Evolutionary conservation across 2,329 filamentous ascomycete species (phyloP), one percentile per base, ranked within the genome.

Genomic region (Hypoxylon sp.): DNA sequence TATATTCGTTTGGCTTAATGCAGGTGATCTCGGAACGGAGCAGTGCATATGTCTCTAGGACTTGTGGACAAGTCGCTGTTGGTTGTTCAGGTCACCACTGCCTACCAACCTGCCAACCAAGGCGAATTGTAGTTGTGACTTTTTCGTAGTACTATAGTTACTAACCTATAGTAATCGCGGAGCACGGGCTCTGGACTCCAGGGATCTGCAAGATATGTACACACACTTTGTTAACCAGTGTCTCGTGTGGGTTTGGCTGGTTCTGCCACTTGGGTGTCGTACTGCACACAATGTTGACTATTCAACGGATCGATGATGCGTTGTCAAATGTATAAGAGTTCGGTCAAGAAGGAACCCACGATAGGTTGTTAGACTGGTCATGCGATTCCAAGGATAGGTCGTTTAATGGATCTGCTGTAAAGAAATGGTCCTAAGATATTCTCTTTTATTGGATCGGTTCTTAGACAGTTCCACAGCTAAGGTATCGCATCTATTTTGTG

Each of bases 281-380:
- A 65, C 46, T 56, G 49, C 48, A 53, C 49, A 58, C 25, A 34
- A 48, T 48, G 28, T 61, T 43, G 62, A 49, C 51, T 60, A 53
- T 62, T 49, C 61, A 59, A 43, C 55, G 53, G 66, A 65, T 62
- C 51, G 66, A 71, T 65, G 72, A 75, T 76, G 74, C 60, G 74
- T 73, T 76, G 74, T 74, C 72, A 72, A 71, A 72, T 74, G 71
- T 69, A 71, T 63, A 57, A 55, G 52, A 62, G 58, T 70, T 70
- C 72, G 67, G 68, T 69, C 68, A 68, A 62, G 38, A 43, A 34
- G 36, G 60, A 71, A 55, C 25, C 38, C 58, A 60, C 60, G 65
- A 71, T 71, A 69, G 68, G 68, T 56, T 25, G 65, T 46, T 21
- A 52, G 25, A 45, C 17, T 50, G 68, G 60, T 71, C 68, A 71